Percentiles rank a stretch among this genome's conserved stretches.
Evolutionary conservation across 2,329 filamentous ascomycete genomes (phyloP).

Genomic region (Alternaria arbusti): DNA sequence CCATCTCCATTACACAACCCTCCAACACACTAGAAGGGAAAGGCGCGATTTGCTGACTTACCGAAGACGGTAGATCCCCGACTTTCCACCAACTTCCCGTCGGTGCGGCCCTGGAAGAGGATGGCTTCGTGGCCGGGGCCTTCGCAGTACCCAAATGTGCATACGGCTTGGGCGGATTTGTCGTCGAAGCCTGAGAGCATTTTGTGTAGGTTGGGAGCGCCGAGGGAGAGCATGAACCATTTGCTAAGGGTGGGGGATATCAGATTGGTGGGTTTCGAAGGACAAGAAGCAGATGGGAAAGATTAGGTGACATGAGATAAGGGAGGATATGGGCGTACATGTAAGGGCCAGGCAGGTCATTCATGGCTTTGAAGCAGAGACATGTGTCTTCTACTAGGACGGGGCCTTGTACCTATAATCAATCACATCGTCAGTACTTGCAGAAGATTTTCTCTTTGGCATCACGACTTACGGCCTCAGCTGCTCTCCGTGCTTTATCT

Average conservation of each 20-base stretch:
- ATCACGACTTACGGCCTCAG: slow-evolving; percentile 67
- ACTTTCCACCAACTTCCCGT: slow-evolving; percentile 83
- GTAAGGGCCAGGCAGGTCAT: slow-evolving; percentile 92
- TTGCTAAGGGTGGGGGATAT: slow-evolving; percentile 65
- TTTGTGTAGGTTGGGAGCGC: slow-evolving; percentile 86
- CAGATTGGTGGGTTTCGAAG: not conserved
- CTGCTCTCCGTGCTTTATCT: slow-evolving; percentile 86
- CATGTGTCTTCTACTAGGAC: slow-evolving; percentile 97
- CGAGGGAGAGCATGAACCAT: slow-evolving; percentile 87
- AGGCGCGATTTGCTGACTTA: slow-evolving; percentile 53
- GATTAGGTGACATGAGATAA: not conserved
- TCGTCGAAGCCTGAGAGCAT: slow-evolving; percentile 87
- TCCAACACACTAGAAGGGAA: not conserved
- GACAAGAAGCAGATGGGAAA: not conserved
- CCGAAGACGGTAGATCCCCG: slow-evolving; percentile 84
- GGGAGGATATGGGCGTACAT: slow-evolving; percentile 66
- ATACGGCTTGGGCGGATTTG: slow-evolving; percentile 90
- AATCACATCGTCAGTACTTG: not conserved
- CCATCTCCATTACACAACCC: not conserved
- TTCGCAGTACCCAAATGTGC: slow-evolving; percentile 90
- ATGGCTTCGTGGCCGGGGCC: slow-evolving; percentile 84
- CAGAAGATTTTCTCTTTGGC: not conserved
- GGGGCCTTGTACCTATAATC: slow-evolving; percentile 74
- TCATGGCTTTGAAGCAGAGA: slow-evolving; percentile 87
- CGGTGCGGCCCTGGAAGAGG: slow-evolving; percentile 89